These are phyloP conservation scores for Parmales sp. DNA, from an alignment of 108 stramenopile species.

Conservation along the genomic window DNA sequence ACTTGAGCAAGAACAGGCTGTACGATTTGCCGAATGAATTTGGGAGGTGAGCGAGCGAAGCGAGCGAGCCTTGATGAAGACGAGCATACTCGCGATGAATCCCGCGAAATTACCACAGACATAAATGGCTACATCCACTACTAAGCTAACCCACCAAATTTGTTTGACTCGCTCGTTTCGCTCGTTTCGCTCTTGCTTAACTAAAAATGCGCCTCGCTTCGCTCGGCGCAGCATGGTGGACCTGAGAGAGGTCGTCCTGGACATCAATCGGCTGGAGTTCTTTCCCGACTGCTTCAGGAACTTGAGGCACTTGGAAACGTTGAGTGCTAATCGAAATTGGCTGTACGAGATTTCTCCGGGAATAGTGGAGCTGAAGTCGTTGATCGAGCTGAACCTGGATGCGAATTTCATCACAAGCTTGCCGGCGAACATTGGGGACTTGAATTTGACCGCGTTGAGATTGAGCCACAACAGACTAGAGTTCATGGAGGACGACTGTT, in stretches of 20 bases:
- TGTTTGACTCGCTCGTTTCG: too few relatives aligned
- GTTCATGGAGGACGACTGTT: constrained; percentile 11
- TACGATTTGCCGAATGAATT: constrained; percentile 11
- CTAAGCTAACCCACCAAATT: too few relatives aligned
- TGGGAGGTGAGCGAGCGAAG: too few relatives aligned
- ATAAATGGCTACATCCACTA: too few relatives aligned
- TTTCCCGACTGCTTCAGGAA: constrained; percentile 11
- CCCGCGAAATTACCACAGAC: too few relatives aligned
- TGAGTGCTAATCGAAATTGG: not conserved
- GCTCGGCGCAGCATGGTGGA: constrained; percentile 1
- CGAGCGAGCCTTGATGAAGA: too few relatives aligned
- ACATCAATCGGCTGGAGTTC: constrained; percentile 15
- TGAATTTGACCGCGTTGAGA: not conserved
- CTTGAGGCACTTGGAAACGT: constrained; percentile 8
- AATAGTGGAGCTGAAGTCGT: not conserved
- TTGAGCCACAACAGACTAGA: constrained; percentile 18
- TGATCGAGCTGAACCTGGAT: not conserved
- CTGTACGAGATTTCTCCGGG: not conserved
- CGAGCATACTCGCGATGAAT: too few relatives aligned
- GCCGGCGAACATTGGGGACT: not conserved
- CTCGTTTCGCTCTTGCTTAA: too few relatives aligned
- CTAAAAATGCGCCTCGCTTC: too few relatives aligned
- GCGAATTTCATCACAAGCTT: not conserved
- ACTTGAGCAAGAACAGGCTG: constrained; percentile 19
- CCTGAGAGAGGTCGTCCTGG: constrained; percentile 9